A percentile compares a stretch with the other conserved stretches of the same genome.
Evolutionary conservation across 208 protist genomes (phyloP).

Genomic region (Trypanosoma avium): DNA sequence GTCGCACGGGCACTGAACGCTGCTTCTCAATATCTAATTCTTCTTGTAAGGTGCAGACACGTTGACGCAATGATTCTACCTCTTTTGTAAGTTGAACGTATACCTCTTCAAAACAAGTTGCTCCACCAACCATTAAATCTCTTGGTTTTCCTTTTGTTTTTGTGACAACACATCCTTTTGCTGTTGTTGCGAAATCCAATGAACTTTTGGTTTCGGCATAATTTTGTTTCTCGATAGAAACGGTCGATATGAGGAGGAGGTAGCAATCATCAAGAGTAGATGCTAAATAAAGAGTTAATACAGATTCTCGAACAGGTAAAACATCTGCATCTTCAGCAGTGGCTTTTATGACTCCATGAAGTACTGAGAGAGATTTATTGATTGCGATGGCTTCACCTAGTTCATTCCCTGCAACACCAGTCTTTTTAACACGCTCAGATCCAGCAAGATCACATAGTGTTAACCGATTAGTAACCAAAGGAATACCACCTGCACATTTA

Average conservation of each 20-base stretch:
- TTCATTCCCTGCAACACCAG: slow-evolving; percentile 65
- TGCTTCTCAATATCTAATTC: slow-evolving; percentile 27
- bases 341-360: slow-evolving; percentile 73
- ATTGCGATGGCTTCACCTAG: slow-evolving; percentile 90
- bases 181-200: slow-evolving; percentile 67
- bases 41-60: slow-evolving; percentile 34
- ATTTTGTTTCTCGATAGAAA: slow-evolving; percentile 57
- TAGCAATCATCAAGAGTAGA: slow-evolving; percentile 60
- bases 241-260: slow-evolving; percentile 69
- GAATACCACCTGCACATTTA: slow-evolving; percentile 50
- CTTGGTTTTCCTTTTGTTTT: slow-evolving; percentile 33
- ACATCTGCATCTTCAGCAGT: slow-evolving; percentile 35
- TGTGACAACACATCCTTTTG: slow-evolving; percentile 46
- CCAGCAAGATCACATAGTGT: slow-evolving; percentile 94
- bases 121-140: slow-evolving; percentile 23
- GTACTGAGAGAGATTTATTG: slow-evolving; percentile 87
- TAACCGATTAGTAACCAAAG: slow-evolving; percentile 45
- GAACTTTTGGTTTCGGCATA: slow-evolving; percentile 67
- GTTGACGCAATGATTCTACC: slow-evolving; percentile 34
- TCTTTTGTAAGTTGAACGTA: slow-evolving; percentile 18
- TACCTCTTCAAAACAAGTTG: slow-evolving; percentile 23
- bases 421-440: slow-evolving; percentile 86
- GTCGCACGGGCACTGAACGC: not conserved
- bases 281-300: slow-evolving; percentile 69
- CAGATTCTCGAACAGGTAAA: slow-evolving; percentile 46